phyloP scores from a whole-genome alignment of 2,329 filamentous ascomycete genomes.

The Botrytis porri region DNA sequence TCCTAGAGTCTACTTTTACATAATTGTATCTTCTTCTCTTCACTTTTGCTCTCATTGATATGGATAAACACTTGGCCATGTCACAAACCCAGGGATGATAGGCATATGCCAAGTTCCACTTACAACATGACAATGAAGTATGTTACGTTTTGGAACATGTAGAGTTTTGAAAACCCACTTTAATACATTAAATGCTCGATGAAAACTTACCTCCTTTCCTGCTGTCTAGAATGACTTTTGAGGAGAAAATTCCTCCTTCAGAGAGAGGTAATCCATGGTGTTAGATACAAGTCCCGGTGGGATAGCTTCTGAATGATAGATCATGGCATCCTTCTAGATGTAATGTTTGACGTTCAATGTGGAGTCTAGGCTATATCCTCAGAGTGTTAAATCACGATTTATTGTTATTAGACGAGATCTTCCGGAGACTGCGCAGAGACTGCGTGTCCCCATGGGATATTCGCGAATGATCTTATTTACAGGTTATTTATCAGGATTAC shows the following conservation, averaged over 20 bases:
- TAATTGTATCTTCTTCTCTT: neutral
- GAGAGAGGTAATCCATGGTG: neutral
- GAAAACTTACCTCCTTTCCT: neutral
- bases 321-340: neutral
- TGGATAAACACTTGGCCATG: neutral
- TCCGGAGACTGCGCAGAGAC: fast-evolving
- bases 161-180: neutral
- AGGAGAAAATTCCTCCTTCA: neutral
- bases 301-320: neutral
- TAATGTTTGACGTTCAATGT: neutral
- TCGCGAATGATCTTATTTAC: fast-evolving
- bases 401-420: neutral
- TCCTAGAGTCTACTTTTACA: neutral
- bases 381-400: neutral
- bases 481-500: neutral
- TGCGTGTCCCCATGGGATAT: fast-evolving
- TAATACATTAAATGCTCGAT: neutral
- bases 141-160: neutral
- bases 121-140: neutral
- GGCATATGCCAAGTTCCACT: neutral
- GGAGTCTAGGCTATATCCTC: neutral
- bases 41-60: neutral
- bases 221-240: neutral
- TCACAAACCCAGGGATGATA: neutral
- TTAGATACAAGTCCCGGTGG: neutral